phyloP scores from a whole-genome alignment of 2,329 filamentous ascomycete genomes.

The Cryphonectria carpinicola region DNA sequence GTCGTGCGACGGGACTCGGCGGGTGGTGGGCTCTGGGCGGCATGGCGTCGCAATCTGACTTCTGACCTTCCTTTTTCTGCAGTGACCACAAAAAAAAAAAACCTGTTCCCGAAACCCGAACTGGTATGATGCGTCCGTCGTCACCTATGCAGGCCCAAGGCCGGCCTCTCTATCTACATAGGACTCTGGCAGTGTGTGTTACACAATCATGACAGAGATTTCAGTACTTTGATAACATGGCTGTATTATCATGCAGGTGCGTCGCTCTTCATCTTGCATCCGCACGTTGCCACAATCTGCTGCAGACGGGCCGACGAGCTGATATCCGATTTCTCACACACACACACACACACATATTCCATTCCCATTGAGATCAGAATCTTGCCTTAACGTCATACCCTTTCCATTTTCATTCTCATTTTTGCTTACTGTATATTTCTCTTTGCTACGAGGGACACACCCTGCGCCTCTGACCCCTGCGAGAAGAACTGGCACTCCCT shows the following conservation, averaged over 20 bases:
- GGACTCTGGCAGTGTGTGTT: too few relatives aligned
- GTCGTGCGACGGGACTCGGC: neutral
- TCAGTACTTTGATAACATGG: neutral
- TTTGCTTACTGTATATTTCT: neutral
- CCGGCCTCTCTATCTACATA: neutral
- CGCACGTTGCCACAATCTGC: neutral
- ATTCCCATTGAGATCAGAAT: neutral
- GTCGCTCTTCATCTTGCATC: slow-evolving; percentile 3
- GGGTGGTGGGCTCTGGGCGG: neutral
- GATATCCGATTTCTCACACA: neutral
- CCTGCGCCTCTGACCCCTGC: neutral
- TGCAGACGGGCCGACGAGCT: slow-evolving; percentile 1
- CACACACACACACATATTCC: too few relatives aligned
- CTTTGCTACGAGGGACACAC: neutral
- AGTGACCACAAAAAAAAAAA: neutral
- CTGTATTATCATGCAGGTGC: neutral
- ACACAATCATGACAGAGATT: too few relatives aligned
- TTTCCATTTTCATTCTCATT: neutral
- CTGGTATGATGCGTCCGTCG: slow-evolving; percentile 4
- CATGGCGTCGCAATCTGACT: neutral
- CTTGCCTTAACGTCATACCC: neutral
- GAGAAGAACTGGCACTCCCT: neutral
- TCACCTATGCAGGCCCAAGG: neutral
- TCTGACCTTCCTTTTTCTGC: slow-evolving; percentile 12
- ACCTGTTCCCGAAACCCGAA: slow-evolving; percentile 8